A percentile compares a stretch with the other conserved stretches of the same genome.
Conservation (phyloP, 306 rosid species). For the Rosa persica region DNA sequence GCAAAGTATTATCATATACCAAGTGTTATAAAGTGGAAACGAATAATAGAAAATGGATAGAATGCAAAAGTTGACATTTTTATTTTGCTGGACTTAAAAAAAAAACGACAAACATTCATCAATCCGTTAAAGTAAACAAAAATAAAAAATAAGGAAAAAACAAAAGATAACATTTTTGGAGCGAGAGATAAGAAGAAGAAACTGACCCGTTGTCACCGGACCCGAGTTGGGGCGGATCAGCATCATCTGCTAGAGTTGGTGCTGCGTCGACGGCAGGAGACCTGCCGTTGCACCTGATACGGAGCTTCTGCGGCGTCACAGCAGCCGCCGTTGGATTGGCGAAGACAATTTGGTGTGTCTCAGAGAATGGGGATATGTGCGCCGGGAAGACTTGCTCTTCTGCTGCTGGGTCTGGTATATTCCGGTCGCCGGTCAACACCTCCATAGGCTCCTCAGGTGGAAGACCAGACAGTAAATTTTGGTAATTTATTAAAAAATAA, state of each 20-base stretch:
- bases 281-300: conserved; percentile 52
- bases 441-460: conserved; percentile 12
- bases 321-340: conserved; percentile 26
- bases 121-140: too few species aligned
- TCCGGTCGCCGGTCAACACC: conserved; percentile 47
- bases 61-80: too few species aligned
- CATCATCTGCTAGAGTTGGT: background rate
- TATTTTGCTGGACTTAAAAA: background rate
- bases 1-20: too few species aligned
- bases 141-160: background rate
- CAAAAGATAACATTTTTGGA: background rate
- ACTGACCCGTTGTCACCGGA: conserved; percentile 54
- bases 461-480: background rate
- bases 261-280: conserved; percentile 23
- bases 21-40: background rate
- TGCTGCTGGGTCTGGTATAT: conserved; percentile 13
- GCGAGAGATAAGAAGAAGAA: background rate
- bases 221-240: conserved; percentile 28
- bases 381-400: conserved; percentile 32
- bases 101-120: background rate
- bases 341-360: conserved; percentile 37
- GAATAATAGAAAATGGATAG: too few species aligned
- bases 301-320: conserved; percentile 71
- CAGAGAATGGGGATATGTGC: conserved; percentile 67
- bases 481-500: background rate